Percentiles rank a stretch among this genome's conserved stretches.
Evolutionary conservation across 495 filamentous ascomycete species (phyloP).

Genomic region (Cryomyces minteri): DNA sequence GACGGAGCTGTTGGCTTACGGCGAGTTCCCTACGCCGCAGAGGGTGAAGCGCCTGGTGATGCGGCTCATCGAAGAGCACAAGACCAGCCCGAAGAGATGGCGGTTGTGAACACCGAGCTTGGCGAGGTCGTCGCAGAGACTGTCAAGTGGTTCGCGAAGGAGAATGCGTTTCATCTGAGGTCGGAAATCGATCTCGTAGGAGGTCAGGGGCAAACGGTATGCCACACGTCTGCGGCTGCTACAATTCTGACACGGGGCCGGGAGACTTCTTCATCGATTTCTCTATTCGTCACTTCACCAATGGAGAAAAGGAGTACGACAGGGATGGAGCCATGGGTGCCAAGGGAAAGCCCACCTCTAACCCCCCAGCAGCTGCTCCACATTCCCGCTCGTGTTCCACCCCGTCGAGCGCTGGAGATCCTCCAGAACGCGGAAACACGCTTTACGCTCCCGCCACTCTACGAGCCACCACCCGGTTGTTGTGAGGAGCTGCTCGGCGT

Average conservation of each 20-base stretch:
- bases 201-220: slow-evolving; percentile 41
- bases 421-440: too few relatives aligned
- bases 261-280: slow-evolving; percentile 30
- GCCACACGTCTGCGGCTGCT: slow-evolving; percentile 29
- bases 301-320: slow-evolving; percentile 26
- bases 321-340: slow-evolving; percentile 32
- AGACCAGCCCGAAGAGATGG: slow-evolving; percentile 6
- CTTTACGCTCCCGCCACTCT: too few relatives aligned
- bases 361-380: too few relatives aligned
- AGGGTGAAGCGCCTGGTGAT: slow-evolving; percentile 30
- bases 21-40: slow-evolving; percentile 30
- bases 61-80: slow-evolving; percentile 7
- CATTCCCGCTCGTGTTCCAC: too few relatives aligned
- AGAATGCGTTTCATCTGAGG: slow-evolving; percentile 23
- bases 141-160: slow-evolving; percentile 16
- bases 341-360: slow-evolving; percentile 16
- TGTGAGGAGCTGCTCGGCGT: too few relatives aligned
- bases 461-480: too few relatives aligned
- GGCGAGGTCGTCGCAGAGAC: slow-evolving; percentile 10
- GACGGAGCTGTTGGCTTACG: too few relatives aligned
- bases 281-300: slow-evolving; percentile 26
- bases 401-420: too few relatives aligned
- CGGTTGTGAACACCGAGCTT: slow-evolving; percentile 9
- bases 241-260: slow-evolving; percentile 35
- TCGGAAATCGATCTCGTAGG: slow-evolving; percentile 34